A percentile compares a stretch with the other conserved stretches of the same genome.
These are phyloP conservation scores for apple (Malus domestica) DNA, from an alignment of 306 rosid species.

Conservation along the genomic window ASM211411v1 NC_041804.1:37633001-37633500, in stretches of 20 bases:
- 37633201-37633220: background rate
- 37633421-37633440: constrained; percentile 2
- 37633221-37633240: background rate
- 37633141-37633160: too few species aligned
- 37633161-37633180: background rate
- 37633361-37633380: too few species aligned
- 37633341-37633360: too few species aligned
- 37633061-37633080: too few species aligned
- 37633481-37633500: too few species aligned
- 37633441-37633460: background rate
- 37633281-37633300: background rate
- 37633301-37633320: background rate
- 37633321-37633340: background rate
- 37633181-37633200: background rate
- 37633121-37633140: too few species aligned
- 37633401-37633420: background rate
- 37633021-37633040: too few species aligned
- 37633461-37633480: background rate
- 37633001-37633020: too few species aligned
- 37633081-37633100: too few species aligned
- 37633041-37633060: too few species aligned
- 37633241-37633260: background rate
- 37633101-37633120: too few species aligned
- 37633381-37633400: background rate
- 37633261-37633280: background rate